These are phyloP conservation scores for Penicillium arizonense DNA, from an alignment of 495 filamentous ascomycete genomes.

Conservation along the genomic window DNA sequence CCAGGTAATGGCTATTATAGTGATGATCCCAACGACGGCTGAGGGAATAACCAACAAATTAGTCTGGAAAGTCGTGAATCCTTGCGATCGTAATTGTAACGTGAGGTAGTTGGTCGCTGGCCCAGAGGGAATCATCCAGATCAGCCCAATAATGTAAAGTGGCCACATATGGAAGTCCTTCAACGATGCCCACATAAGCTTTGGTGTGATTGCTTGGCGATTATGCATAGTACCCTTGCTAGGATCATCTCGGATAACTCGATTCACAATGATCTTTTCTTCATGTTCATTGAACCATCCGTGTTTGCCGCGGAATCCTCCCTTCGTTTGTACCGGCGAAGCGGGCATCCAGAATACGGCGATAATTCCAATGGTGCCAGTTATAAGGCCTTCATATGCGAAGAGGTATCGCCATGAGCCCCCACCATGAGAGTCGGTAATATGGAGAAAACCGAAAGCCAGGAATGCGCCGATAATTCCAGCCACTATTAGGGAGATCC, in stretches of 20 bases:
- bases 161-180: constrained; percentile 54
- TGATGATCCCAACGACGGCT: constrained; percentile 43
- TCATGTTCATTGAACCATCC: constrained; percentile 63
- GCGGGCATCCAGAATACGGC: constrained; percentile 61
- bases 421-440: constrained; percentile 31
- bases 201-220: constrained; percentile 46
- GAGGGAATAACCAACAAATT: constrained; percentile 61
- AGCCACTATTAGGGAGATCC: constrained; percentile 55
- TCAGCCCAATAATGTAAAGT: constrained; percentile 53
- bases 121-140: constrained; percentile 47
- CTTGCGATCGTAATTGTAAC: constrained; percentile 54
- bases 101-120: constrained; percentile 54
- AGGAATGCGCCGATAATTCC: constrained; percentile 45
- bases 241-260: constrained; percentile 70
- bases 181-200: constrained; percentile 45
- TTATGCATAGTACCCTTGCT: constrained; percentile 69
- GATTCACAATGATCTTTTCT: constrained; percentile 68
- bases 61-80: constrained; percentile 60
- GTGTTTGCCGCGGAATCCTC: constrained; percentile 57
- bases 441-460: constrained; percentile 49
- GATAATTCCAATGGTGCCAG: constrained; percentile 54
- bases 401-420: constrained; percentile 36
- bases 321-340: constrained; percentile 60
- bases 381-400: constrained; percentile 34
- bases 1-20: constrained; percentile 43